These are phyloP conservation scores for Leishmania mexicana DNA, from an alignment of 208 protist genomes.

Conservation along the genomic window DNA sequence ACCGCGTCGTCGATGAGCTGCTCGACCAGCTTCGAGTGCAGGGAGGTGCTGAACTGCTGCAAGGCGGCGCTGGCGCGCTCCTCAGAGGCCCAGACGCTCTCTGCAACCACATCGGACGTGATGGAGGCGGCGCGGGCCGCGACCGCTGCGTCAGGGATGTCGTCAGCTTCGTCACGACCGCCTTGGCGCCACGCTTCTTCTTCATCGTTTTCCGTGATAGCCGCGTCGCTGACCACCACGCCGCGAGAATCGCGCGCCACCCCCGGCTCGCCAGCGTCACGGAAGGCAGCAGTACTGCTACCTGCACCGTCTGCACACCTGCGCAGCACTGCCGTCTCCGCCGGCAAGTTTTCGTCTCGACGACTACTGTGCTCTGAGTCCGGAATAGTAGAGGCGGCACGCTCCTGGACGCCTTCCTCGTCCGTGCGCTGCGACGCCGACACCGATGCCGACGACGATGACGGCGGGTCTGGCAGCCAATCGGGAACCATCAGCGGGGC, in stretches of 20 bases:
- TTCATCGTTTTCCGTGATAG: not conserved
- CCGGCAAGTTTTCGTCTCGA: not conserved
- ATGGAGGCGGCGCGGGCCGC: slow-evolving; percentile 9
- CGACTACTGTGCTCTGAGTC: not conserved
- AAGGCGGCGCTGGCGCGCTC: slow-evolving; percentile 25
- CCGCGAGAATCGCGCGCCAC: not conserved
- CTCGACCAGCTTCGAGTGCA: slow-evolving; percentile 36
- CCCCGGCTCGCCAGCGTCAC: not conserved
- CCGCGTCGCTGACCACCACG: not conserved
- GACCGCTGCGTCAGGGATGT: not conserved
- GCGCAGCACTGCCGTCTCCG: not conserved
- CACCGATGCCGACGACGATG: slow-evolving; percentile 3
- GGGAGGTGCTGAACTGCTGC: slow-evolving; percentile 24
- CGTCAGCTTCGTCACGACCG: not conserved
- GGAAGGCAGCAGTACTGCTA: not conserved
- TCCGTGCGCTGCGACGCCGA: slow-evolving; percentile 6
- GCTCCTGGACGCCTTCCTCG: not conserved
- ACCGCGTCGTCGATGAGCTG: slow-evolving; percentile 34
- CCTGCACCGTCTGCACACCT: not conserved
- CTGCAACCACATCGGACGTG: slow-evolving; percentile 14
- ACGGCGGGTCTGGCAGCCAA: slow-evolving; percentile 6
- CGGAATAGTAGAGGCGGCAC: not conserved
- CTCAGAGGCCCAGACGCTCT: slow-evolving; percentile 19
- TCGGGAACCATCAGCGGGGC: slow-evolving; percentile 21
- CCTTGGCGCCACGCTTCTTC: not conserved